Evolutionary conservation across 225 moss, liverwort and hornwort genomes (phyloP), one percentile per base, ranked within the genome.

Genomic region (Anthoceros angustus): DNA sequence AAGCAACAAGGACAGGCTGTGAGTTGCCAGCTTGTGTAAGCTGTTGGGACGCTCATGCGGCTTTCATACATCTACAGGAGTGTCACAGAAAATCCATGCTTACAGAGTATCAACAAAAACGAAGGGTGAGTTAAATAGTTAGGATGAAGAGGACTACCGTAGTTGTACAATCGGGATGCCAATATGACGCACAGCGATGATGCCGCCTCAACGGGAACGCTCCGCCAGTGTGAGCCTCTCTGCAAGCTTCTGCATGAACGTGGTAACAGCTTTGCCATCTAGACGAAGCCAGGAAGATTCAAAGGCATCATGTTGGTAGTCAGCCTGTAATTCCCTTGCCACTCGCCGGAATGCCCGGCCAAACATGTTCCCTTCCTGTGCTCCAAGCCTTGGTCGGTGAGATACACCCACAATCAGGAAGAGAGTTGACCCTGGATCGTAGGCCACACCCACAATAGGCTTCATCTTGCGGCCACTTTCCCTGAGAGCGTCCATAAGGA

Each of bases 231-330:
- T 55, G 7, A 64, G 64, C 63, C 50, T 72, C 65, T 78, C 75
- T 26, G 72, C 73, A 16, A 81, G 74, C 40, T 73, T 70, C 49
- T 74, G n/a, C 87, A 98, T 82, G 69, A 98, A 98, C 38, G 80
- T 77, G 11, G 78, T 84, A 8, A 89, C 81, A 15, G 80, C 84
- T 38, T 71, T 75, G 42, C 78, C 75, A 67, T 83, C 82, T 60
- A 98, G 74, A 70, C 76, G 85, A 45, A 98, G 89, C 98, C 98
- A 98, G 0, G 88, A 98, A 24, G 92, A 91, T 75, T 98, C 98
- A 70, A 98, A 98, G 0, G 92, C 92, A 77, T 98, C 86, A 32
- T 84, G 82, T 73, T 88, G 86, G 62, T 84, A 83, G 64, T 87
- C 82, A 0, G 78, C 81, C 46, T 86, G 92, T 60, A 92, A 77